These are phyloP conservation scores for Ophiocordyceps sinensis DNA, from an alignment of 2,329 filamentous ascomycete species.

Conservation along the genomic window DNA sequence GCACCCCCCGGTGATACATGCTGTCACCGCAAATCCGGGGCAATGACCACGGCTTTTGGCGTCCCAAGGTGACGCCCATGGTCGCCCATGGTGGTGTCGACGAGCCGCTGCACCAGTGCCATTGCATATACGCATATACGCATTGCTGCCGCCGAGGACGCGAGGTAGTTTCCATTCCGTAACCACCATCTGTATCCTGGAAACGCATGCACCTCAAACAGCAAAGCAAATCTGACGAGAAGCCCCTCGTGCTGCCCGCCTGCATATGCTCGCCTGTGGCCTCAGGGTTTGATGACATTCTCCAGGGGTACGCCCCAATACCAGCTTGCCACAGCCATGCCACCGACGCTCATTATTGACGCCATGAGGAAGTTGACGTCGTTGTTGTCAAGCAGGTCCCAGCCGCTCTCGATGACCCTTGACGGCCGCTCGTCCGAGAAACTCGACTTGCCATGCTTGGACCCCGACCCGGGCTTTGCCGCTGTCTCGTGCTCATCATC, in stretches of 20 bases:
- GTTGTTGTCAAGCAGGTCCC: constrained; percentile 82
- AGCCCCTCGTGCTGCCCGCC: not conserved
- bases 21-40: too few relatives aligned
- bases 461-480: constrained; percentile 11
- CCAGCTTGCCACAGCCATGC: constrained; percentile 52
- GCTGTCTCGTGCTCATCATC: constrained; percentile 19
- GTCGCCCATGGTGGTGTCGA: too few relatives aligned
- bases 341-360: constrained; percentile 60
- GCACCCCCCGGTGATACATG: too few relatives aligned
- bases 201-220: too few relatives aligned
- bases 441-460: constrained; percentile 34
- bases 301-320: constrained; percentile 42
- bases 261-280: not conserved
- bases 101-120: too few relatives aligned
- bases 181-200: too few relatives aligned
- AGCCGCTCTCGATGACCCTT: constrained; percentile 48
- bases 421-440: constrained; percentile 44
- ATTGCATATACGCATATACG: too few relatives aligned
- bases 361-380: constrained; percentile 93
- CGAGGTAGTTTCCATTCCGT: too few relatives aligned
- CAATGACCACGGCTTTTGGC: too few relatives aligned
- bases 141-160: too few relatives aligned
- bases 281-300: constrained; percentile 18
- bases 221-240: not conserved
- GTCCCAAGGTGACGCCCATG: too few relatives aligned